A percentile compares a stretch with the other conserved stretches of the same genome.
Evolutionary conservation across 257 asterid genomes (phyloP).

Genomic region (Nicotiana tabacum): DNA sequence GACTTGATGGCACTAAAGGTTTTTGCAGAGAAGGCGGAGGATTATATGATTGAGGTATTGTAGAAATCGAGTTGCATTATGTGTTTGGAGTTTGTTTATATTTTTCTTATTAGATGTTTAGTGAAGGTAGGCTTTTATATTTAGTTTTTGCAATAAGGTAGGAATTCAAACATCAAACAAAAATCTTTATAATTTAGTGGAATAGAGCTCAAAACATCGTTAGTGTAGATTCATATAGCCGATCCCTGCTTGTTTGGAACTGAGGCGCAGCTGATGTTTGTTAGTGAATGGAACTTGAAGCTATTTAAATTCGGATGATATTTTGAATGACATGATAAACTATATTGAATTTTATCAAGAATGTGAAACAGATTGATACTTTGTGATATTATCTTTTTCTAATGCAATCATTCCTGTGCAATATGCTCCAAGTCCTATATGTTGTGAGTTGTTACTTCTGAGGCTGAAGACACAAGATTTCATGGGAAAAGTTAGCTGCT

Average conservation of each 20-base stretch:
- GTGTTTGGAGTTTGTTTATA: neutral
- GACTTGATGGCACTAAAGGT: constrained; percentile 68
- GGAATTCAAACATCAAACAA: neutral
- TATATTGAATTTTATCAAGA: constrained; percentile 2
- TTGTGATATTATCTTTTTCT: neutral
- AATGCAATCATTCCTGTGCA: neutral
- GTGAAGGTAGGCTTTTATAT: neutral
- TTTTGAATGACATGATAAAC: neutral
- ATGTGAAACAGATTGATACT: neutral
- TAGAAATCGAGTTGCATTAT: neutral
- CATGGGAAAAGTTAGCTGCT: neutral
- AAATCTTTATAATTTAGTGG: neutral
- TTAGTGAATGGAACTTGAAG: too few species aligned
- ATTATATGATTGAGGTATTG: neutral
- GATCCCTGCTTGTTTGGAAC: too few species aligned
- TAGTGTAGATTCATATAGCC: too few species aligned
- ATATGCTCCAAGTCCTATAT: neutral
- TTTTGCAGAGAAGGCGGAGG: constrained; percentile 28
- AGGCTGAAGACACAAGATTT: neutral
- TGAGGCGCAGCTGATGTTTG: too few species aligned
- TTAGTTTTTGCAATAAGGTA: neutral
- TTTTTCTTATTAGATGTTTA: neutral
- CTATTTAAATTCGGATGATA: neutral
- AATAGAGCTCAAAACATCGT: neutral
- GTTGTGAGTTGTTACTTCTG: neutral